A percentile compares a stretch with the other conserved stretches of the same genome.
Conservation (phyloP, 805 yeast species). For the Spathaspora girioi region DNA sequence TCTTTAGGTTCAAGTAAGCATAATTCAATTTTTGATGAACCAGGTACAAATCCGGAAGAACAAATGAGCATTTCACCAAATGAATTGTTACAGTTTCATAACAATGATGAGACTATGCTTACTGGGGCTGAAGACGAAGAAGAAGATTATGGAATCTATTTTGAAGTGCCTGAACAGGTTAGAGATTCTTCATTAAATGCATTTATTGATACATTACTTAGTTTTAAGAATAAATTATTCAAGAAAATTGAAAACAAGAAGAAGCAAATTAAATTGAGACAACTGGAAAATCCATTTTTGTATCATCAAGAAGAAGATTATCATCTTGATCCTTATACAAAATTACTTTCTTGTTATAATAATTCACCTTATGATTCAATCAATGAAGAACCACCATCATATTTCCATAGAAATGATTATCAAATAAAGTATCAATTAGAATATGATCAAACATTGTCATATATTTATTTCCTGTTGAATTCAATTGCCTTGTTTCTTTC, state of each 20-base stretch:
- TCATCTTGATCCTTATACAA: slow-evolving; percentile 5
- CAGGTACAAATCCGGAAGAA: neutral
- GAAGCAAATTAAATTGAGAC: slow-evolving; percentile 7
- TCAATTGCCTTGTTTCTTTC: slow-evolving; percentile 33
- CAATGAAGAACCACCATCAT: slow-evolving; percentile 27
- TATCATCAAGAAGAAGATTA: slow-evolving; percentile 6
- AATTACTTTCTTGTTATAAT: slow-evolving; percentile 5
- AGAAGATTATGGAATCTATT: slow-evolving; percentile 19
- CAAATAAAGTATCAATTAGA: slow-evolving; percentile 24
- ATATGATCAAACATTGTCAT: slow-evolving; percentile 34
- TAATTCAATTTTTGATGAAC: slow-evolving; percentile 5
- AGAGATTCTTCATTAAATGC: slow-evolving; percentile 13
- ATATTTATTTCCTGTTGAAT: slow-evolving; percentile 32
- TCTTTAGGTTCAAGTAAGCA: slow-evolving; percentile 4
- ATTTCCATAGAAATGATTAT: slow-evolving; percentile 19
- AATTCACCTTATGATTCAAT: slow-evolving; percentile 26
- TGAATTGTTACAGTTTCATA: slow-evolving; percentile 4
- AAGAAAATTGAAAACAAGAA: slow-evolving; percentile 2
- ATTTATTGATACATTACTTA: slow-evolving; percentile 18
- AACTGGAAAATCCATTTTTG: slow-evolving; percentile 4
- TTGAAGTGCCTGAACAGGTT: slow-evolving; percentile 14
- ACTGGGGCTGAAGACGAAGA: slow-evolving; percentile 10
- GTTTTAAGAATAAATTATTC: slow-evolving; percentile 17
- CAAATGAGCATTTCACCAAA: slow-evolving; percentile 6
- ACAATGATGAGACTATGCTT: neutral